Percentiles rank a stretch among this genome's conserved stretches.
These are phyloP conservation scores for Russula olivacea DNA, from an alignment of 768 basidiomycete species.

Conservation along the genomic window DNA sequence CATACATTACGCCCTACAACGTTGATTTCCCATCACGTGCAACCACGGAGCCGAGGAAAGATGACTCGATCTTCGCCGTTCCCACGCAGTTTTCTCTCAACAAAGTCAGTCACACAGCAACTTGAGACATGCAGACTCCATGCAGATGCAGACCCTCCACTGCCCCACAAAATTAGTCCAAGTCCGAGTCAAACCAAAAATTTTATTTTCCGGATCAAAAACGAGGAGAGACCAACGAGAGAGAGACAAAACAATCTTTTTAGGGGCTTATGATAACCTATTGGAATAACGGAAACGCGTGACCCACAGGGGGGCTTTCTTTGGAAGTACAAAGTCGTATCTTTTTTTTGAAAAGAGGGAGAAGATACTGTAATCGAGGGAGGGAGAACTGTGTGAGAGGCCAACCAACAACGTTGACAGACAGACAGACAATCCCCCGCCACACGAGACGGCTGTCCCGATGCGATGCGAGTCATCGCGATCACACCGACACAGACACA, in stretches of 20 bases:
- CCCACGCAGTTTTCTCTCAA: too few species aligned
- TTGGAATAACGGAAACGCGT: not conserved
- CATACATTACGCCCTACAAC: not conserved
- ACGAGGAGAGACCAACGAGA: too few species aligned
- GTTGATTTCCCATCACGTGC: not conserved
- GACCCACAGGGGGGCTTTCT: too few species aligned
- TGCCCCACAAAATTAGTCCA: not conserved
- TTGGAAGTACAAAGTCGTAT: too few species aligned
- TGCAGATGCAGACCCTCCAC: too few species aligned
- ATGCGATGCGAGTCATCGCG: not conserved
- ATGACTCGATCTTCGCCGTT: not conserved
- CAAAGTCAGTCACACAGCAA: not conserved
- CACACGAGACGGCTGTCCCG: too few species aligned
- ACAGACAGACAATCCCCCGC: too few species aligned
- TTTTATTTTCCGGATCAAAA: not conserved
- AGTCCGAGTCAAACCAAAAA: not conserved
- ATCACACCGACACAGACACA: not conserved
- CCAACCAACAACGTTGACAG: too few species aligned
- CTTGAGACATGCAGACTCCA: too few species aligned
- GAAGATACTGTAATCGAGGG: too few species aligned
- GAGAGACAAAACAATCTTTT: not conserved
- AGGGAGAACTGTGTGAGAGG: too few species aligned
- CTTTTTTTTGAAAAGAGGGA: too few species aligned
- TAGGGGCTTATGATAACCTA: slow-evolving; percentile 16
- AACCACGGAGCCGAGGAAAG: not conserved